Evolutionary conservation across 2,329 filamentous ascomycete species (phyloP), one percentile per base, ranked within the genome.

Genomic region (Diplodia sapinea): DNA sequence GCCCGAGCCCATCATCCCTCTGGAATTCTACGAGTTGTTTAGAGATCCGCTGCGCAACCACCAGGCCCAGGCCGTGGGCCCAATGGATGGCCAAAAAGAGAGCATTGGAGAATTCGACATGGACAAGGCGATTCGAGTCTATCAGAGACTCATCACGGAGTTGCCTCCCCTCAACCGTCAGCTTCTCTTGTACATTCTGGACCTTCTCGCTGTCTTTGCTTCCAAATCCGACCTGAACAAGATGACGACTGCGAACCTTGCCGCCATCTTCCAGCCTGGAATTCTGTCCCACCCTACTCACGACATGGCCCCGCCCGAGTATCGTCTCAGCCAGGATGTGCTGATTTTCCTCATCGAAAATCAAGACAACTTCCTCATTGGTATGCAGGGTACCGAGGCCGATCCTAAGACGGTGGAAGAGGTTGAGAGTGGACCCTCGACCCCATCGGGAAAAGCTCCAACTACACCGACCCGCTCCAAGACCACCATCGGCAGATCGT

Each of bases 311-410:
- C 95, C 95, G 0, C 88, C 91, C 68, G 94, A 98, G 76, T 99
- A 99, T 77, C 89, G 93, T 38, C 83, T 99, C 6, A 98, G 96
- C 76, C 95, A 99, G 83, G 94, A 95, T 74, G 94, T 99, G 23
- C 86, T 99, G 70, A 97, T 99, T 62, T 99, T 99, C 79, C 82
- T 99, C 72, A 99, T 99, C 72, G 94, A 98, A 76, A 97, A 99
- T 74, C 95, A 99, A 78, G 95, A 99, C 75, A 92, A 97, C 79
- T 99, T 99, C 83, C 83, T 99, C 71, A 96, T 99, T 71, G 95
- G 95, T 66, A 99, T 99, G 95, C 92, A 93, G 76, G 95, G 95
- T 54, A 97, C 94, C n/a, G 94, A 89, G n/a, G 92, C 94, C n/a
- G 94, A 97, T 76, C 92, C 96, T 76, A 89, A 88, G 69, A 89